Evolutionary conservation across 805 yeast genomes (phyloP).

Genomic region (Myxozyma sirexii): DNA sequence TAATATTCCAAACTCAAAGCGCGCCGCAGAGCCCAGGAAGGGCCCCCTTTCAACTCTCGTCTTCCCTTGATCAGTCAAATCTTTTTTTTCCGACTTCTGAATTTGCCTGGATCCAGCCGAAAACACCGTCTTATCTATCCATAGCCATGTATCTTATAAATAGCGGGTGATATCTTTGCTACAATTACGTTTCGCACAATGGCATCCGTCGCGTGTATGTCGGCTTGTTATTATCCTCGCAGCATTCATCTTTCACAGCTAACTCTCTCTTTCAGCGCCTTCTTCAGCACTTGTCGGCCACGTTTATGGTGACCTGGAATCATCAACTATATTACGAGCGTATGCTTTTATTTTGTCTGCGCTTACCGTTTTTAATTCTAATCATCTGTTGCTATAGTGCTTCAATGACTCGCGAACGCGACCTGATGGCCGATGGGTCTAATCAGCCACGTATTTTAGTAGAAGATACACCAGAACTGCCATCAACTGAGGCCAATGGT

Average conservation of each 20-base stretch:
- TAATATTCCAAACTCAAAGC: not conserved
- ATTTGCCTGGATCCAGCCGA: not conserved
- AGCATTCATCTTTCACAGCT: not conserved
- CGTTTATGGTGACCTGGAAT: not conserved
- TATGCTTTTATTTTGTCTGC: not conserved
- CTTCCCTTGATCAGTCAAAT: not conserved
- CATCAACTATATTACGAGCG: not conserved
- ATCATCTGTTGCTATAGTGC: too few relatives aligned
- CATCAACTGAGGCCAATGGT: too few relatives aligned
- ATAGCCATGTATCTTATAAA: not conserved
- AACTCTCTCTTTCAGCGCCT: not conserved
- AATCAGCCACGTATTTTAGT: not conserved
- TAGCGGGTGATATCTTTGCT: not conserved
- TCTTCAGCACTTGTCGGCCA: not conserved
- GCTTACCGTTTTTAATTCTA: too few relatives aligned
- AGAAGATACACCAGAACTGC: not conserved
- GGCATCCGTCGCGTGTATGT: conserved; percentile 6
- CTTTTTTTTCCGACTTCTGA: not conserved
- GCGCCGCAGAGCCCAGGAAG: conserved; percentile 5
- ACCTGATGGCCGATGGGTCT: too few relatives aligned
- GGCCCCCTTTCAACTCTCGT: conserved; percentile 1
- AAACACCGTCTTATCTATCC: not conserved
- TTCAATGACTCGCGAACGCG: too few relatives aligned
- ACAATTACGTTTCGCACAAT: not conserved
- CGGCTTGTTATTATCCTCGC: not conserved